Evolutionary conservation across 2,329 filamentous ascomycete species (phyloP), one percentile per base, ranked within the genome.

Genomic region (Cadophora sp.): DNA sequence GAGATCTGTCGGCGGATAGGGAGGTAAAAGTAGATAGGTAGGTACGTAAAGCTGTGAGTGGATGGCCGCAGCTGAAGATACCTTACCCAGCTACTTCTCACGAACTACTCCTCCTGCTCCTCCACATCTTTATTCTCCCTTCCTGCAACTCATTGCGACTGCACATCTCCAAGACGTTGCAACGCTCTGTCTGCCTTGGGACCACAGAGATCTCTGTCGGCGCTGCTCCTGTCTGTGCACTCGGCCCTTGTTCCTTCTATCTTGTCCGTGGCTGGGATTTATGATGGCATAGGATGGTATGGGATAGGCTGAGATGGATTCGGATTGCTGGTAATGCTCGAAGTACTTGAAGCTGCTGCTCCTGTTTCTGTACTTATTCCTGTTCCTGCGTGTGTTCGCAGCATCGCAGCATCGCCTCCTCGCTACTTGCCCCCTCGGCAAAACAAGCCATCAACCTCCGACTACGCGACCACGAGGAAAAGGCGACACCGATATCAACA

Each of bases 361-460:
- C 45, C n/a, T 48, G n/a, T 13, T 20, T 22, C 11, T 48, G 45
- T n/a, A 9, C n/a, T 13, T 20, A 3, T 5, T 20, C 20, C n/a
- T n/a, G 51, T n/a, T 39, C n/a, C 18, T 39, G n/a, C 30, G 30
- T 39, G 9, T 13, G 8, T 36, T 33, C 9, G 18, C 30, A 55
- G 30, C 51, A 22, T 56, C 30, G 30, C 51, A 30, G 27, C 27
- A 30, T 30, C 27, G 27, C 27, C 27, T 6, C 6, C 30, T 39
- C 30, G 18, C 30, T 36, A n/a, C 45, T 18, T 48, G 0, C 18
- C 20, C 16, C 51, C 18, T 56, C 51, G 51, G 51, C 16, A 39
- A 56, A 56, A 36, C 51, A 56, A 56, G n/a, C 51, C 18, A 36
- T 9, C 51, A 56, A 51, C 51, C 30, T 39, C 51, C 30, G 51